Percentiles rank a stretch among this genome's conserved stretches.
These are phyloP conservation scores for Fusarium udum DNA, from an alignment of 2,329 filamentous ascomycete genomes.

Conservation along the genomic window DNA sequence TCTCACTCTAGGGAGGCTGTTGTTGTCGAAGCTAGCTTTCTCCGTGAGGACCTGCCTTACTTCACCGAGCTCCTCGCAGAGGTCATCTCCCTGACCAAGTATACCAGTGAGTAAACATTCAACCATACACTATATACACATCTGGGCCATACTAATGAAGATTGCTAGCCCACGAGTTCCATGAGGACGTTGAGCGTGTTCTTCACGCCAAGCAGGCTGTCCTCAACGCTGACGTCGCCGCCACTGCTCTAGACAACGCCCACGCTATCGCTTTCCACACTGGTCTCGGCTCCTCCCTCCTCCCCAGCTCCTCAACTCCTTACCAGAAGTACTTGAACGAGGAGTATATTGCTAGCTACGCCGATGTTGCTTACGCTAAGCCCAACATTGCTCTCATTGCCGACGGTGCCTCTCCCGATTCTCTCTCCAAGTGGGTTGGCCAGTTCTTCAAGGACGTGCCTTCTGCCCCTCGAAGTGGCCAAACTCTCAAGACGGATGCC, in stretches of 20 bases:
- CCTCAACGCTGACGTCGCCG: conserved; percentile 68
- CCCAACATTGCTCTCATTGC: conserved; percentile 90
- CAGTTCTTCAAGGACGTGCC: conserved; percentile 87
- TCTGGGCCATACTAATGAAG: conserved; percentile 20
- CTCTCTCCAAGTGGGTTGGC: conserved; percentile 87
- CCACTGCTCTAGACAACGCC: conserved; percentile 84
- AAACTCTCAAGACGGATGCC: conserved; percentile 66
- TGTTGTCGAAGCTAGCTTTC: conserved; percentile 92
- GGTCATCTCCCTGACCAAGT: conserved; percentile 88
- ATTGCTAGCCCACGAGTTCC: conserved; percentile 80
- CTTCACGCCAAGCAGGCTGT: conserved; percentile 82
- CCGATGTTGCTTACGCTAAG: conserved; percentile 84
- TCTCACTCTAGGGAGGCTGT: conserved; percentile 94
- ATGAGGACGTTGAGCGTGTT: conserved; percentile 83
- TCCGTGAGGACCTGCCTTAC: conserved; percentile 95
- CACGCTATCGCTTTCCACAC: conserved; percentile 92
- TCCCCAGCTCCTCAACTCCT: conserved; percentile 76
- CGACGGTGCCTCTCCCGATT: conserved; percentile 81
- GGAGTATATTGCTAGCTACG: conserved; percentile 77
- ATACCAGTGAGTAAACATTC: conserved; percentile 66
- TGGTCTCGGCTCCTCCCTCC: conserved; percentile 83
- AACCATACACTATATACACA: conserved; percentile 3
- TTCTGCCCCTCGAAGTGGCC: conserved; percentile 60
- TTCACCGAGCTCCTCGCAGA: conserved; percentile 96
- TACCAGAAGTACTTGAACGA: conserved; percentile 83